Conservation (phyloP, 257 asterid species). For the Penstemon eatonii region DNA sequence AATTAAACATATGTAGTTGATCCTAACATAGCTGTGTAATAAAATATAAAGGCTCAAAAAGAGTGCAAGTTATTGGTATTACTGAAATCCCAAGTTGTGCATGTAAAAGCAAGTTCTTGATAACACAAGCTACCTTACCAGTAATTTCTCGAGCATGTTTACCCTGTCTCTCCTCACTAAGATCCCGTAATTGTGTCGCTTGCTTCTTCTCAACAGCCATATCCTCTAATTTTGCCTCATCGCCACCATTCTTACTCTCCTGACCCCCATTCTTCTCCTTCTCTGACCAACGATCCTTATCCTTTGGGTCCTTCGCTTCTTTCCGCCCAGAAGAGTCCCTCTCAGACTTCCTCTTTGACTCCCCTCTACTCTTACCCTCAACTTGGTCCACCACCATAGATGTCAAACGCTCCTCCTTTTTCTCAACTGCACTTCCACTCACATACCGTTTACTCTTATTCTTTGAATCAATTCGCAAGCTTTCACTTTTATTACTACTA, state of each 20-base stretch:
- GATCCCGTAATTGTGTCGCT: conserved; percentile 50
- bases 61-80: conserved; percentile 19
- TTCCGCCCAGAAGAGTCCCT: conserved; percentile 69
- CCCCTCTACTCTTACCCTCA: conserved; percentile 50
- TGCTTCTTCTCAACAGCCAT: conserved; percentile 56
- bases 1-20: conserved; percentile 1
- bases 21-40: not conserved
- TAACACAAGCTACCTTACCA: conserved; percentile 64
- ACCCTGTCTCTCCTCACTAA: conserved; percentile 59
- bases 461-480: conserved; percentile 51
- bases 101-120: conserved; percentile 10
- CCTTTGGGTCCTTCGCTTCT: conserved; percentile 72
- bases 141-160: conserved; percentile 70
- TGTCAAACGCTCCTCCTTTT: conserved; percentile 52
- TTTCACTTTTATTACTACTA: conserved; percentile 45
- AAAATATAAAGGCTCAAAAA: not conserved
- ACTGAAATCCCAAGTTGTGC: conserved; percentile 7
- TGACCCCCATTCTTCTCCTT: conserved; percentile 69
- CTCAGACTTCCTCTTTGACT: conserved; percentile 80
- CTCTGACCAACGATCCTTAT: conserved; percentile 69
- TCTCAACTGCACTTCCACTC: conserved; percentile 56
- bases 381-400: conserved; percentile 59
- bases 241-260: conserved; percentile 57
- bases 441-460: conserved; percentile 68
- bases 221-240: conserved; percentile 42